Conservation (phyloP, 2,329 filamentous ascomycete species). For the Xylariaceae sp. region DNA sequence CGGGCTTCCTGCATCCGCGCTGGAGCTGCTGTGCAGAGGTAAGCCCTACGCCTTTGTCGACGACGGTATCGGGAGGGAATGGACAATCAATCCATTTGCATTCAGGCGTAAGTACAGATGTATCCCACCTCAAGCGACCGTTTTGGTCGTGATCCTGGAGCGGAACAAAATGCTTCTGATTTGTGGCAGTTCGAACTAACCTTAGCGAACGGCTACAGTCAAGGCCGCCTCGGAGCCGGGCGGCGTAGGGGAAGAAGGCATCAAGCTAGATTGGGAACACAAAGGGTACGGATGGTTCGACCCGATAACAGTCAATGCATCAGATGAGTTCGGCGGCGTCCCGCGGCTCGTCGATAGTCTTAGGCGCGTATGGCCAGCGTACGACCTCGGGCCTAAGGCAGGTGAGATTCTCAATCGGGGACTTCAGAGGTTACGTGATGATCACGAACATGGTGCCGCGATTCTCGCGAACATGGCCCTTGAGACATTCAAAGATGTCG, state of each 20-base stretch:
- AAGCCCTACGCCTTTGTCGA: constrained; percentile 58
- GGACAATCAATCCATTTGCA: constrained; percentile 61
- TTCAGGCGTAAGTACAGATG: constrained; percentile 47
- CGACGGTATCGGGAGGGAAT: constrained; percentile 48
- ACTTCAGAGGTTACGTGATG: constrained; percentile 46
- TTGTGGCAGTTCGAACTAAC: no score
- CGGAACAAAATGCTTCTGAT: no score
- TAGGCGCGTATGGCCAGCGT: constrained; percentile 56
- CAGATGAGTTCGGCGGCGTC: constrained; percentile 48
- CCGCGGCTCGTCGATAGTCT: constrained; percentile 56
- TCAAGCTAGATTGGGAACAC: constrained; percentile 61
- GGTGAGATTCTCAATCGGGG: constrained; percentile 43
- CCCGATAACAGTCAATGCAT: constrained; percentile 45
- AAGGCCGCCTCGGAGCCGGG: no score
- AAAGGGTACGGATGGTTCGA: constrained; percentile 55
- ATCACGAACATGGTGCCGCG: constrained; percentile 57
- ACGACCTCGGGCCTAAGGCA: constrained; percentile 44
- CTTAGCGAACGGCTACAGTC: no score
- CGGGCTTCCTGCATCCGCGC: constrained; percentile 41
- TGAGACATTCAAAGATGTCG: constrained; percentile 43
- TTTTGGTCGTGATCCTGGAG: no score
- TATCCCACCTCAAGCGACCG: no score
- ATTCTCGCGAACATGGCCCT: constrained; percentile 55
- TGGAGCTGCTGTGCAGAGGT: constrained; percentile 52
- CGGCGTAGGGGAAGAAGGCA: constrained; percentile 39